These are phyloP conservation scores for Oropetium thomaeum DNA, from an alignment of 176 grass and related monocot genomes.

Conservation along the genomic window DNA sequence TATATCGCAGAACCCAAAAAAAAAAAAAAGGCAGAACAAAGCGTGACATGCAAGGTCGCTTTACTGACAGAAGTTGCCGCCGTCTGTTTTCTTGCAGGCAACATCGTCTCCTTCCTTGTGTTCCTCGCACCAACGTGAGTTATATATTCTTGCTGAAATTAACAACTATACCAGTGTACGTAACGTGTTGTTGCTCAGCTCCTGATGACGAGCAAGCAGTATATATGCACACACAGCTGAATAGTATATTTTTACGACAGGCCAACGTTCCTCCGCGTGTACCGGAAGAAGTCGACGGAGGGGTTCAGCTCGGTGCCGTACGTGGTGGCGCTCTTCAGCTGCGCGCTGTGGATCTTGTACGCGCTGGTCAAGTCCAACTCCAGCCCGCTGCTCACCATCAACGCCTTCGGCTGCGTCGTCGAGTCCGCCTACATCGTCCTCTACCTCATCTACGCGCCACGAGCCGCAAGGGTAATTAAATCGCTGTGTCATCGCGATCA, in stretches of 20 bases:
- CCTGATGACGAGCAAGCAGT: no score
- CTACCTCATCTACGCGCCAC: slow-evolving; percentile 70
- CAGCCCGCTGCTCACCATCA: slow-evolving; percentile 74
- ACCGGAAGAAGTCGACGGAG: slow-evolving; percentile 69
- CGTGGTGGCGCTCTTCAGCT: slow-evolving; percentile 86
- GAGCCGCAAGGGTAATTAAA: slow-evolving; percentile 9
- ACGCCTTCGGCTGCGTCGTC: slow-evolving; percentile 68
- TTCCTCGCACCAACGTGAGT: slow-evolving; percentile 79
- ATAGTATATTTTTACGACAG: no score
- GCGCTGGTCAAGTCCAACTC: slow-evolving; percentile 68
- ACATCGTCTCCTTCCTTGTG: slow-evolving; percentile 83
- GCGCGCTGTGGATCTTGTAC: slow-evolving; percentile 84
- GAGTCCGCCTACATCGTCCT: slow-evolving; percentile 64
- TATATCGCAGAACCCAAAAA: no score
- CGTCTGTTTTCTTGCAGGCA: slow-evolving; percentile 45
- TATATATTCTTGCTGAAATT: no score
- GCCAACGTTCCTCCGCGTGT: slow-evolving; percentile 71
- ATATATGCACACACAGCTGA: no score
- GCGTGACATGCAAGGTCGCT: no score
- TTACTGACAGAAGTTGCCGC: neutral
- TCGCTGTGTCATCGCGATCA: neutral
- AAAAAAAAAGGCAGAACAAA: no score
- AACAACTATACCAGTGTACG: no score
- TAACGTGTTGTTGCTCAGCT: no score
- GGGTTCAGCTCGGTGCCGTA: slow-evolving; percentile 85